Evolutionary conservation across 225 moss, liverwort and hornwort species (phyloP).

Genomic region (Sphagnum tenellum): DNA sequence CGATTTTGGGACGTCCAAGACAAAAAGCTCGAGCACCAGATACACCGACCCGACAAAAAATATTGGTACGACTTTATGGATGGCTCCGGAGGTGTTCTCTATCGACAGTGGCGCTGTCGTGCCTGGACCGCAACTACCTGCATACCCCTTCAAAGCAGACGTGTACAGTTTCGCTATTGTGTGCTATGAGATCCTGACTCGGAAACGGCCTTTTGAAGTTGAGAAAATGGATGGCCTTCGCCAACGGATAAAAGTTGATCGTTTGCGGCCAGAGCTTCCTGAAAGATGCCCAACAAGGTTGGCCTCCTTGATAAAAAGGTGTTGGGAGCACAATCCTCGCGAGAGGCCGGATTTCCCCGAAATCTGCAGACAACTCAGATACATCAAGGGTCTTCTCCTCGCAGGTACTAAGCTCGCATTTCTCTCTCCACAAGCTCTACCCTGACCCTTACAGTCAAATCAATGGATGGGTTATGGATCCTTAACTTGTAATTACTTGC

Average conservation of each 20-base stretch:
- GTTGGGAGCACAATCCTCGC: constrained; percentile 4
- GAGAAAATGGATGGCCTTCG: not conserved
- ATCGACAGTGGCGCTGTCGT: too few relatives aligned
- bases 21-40: not conserved
- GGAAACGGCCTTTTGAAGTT: not conserved
- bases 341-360: constrained; percentile 10
- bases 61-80: constrained; percentile 6
- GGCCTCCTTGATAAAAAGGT: constrained; percentile 6
- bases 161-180: constrained; percentile 15
- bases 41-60: not conserved
- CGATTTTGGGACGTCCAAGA: constrained; percentile 13
- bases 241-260: not conserved
- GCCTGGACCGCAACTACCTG: not conserved
- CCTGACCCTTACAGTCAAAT: too few relatives aligned
- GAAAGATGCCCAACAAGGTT: not conserved
- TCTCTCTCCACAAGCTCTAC: too few relatives aligned
- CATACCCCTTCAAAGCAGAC: constrained; percentile 9
- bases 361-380: constrained; percentile 20
- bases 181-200: constrained; percentile 10
- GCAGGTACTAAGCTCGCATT: constrained; percentile 6
- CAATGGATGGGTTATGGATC: too few relatives aligned
- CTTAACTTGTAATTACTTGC: too few relatives aligned
- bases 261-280: constrained; percentile 3
- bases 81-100: constrained; percentile 14
- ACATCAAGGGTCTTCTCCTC: constrained; percentile 16